Conservation (phyloP, 345 rosid genomes). For the Rhizophora mangle region DNA sequence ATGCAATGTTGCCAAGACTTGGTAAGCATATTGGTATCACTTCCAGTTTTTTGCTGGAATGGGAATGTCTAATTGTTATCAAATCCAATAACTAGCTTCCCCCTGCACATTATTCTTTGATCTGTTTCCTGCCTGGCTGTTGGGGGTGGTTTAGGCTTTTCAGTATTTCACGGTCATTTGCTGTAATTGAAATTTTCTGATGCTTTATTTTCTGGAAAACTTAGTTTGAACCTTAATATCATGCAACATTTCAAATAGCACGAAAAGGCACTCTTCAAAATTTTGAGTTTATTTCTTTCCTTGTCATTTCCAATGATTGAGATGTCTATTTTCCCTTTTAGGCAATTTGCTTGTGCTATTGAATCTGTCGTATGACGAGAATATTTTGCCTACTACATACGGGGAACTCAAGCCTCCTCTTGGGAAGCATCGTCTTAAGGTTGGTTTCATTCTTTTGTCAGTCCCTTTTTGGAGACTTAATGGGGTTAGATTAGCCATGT, state of each 20-base stretch:
- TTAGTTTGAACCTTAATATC: too few relatives aligned
- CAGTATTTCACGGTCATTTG: too few relatives aligned
- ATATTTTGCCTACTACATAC: constrained; percentile 81
- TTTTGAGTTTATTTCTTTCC: too few relatives aligned
- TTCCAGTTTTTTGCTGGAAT: neutral
- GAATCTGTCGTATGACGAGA: constrained; percentile 72
- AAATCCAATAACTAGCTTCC: neutral
- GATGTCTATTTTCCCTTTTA: constrained; percentile 32
- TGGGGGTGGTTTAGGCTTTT: neutral
- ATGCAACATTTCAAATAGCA: too few relatives aligned
- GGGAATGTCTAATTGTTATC: neutral
- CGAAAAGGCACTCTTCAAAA: too few relatives aligned
- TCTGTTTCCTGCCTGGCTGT: neutral
- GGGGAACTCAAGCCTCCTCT: constrained; percentile 97
- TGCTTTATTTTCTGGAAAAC: too few relatives aligned
- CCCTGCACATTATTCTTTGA: too few relatives aligned
- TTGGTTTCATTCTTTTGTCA: constrained; percentile 23
- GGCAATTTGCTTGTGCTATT: constrained; percentile 75
- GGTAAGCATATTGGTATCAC: constrained; percentile 41
- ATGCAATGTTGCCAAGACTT: constrained; percentile 95
- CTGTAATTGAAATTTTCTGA: too few relatives aligned
- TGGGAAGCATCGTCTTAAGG: constrained; percentile 97
- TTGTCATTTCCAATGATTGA: neutral
- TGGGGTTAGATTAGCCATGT: neutral
- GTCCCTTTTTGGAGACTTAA: neutral